Evolutionary conservation across 2,329 filamentous ascomycete species (phyloP).

Genomic region (Ceratocystis cacaofunesta): DNA sequence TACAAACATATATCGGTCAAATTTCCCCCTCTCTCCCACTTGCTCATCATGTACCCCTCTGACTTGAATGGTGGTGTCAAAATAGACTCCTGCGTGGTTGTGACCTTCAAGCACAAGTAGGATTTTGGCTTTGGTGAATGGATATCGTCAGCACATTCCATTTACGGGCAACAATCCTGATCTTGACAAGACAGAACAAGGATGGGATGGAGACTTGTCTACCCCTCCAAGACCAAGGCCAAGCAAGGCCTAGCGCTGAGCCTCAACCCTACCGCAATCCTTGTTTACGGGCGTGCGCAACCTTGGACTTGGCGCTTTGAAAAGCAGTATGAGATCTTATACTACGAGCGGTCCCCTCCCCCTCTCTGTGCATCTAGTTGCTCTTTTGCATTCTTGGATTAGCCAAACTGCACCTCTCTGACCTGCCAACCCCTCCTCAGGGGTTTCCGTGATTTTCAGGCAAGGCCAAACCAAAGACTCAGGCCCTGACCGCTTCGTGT

Average conservation of each 20-base stretch:
- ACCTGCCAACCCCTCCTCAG: neutral
- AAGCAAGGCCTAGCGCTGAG: conserved; percentile 1
- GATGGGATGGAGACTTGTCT: neutral
- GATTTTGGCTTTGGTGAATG: neutral
- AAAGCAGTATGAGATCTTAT: neutral
- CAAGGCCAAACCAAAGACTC: neutral
- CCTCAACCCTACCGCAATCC: conserved; percentile 9
- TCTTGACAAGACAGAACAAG: too few species aligned
- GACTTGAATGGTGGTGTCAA: neutral
- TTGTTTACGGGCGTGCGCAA: neutral
- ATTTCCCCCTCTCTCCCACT: neutral
- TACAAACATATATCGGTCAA: neutral
- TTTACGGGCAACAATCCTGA: conserved; percentile 15
- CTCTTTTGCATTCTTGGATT: neutral
- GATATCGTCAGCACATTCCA: conserved; percentile 9
- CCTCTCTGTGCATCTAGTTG: neutral
- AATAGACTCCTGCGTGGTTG: neutral
- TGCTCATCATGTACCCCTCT: neutral
- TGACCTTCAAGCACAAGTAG: neutral
- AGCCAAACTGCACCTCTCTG: neutral
- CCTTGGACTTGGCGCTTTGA: conserved; percentile 9
- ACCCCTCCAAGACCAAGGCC: neutral
- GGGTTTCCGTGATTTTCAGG: neutral
- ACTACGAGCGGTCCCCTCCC: neutral
- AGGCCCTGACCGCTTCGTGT: conserved; percentile 3